Percentiles rank a stretch among this genome's conserved stretches.
Conservation (phyloP, 768 basidiomycete genomes). For the Mycena filopes region DNA sequence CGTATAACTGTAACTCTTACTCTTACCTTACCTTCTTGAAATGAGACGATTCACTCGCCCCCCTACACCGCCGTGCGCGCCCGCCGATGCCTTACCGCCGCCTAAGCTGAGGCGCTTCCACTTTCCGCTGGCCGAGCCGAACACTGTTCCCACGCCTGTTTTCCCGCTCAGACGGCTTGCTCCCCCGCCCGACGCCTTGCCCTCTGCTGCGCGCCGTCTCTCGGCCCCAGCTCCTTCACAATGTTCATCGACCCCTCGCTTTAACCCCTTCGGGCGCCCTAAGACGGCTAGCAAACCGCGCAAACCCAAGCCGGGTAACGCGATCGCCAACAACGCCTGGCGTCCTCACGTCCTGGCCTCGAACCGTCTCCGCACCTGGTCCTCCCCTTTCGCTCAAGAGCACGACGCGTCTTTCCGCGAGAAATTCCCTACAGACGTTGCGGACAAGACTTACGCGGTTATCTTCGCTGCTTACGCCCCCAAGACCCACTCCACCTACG, state of each 20-base stretch:
- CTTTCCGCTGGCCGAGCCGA: too few relatives aligned
- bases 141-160: too few relatives aligned
- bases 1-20: neutral
- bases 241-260: too few relatives aligned
- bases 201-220: neutral
- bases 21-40: neutral
- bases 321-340: neutral
- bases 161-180: too few relatives aligned
- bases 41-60: neutral
- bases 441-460: constrained; percentile 5
- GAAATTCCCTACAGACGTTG: constrained; percentile 20
- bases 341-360: neutral
- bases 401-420: constrained; percentile 11
- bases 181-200: too few relatives aligned
- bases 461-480: constrained; percentile 34
- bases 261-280: too few relatives aligned
- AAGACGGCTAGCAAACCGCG: neutral
- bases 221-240: neutral
- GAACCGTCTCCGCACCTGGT: neutral
- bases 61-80: neutral
- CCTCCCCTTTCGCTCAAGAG: constrained; percentile 25
- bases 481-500: constrained; percentile 42
- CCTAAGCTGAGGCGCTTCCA: too few relatives aligned
- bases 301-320: neutral
- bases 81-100: too few relatives aligned